These are phyloP conservation scores for Manihot esculenta DNA, from an alignment of 441 rosid genomes.

Conservation along the genomic window DNA sequence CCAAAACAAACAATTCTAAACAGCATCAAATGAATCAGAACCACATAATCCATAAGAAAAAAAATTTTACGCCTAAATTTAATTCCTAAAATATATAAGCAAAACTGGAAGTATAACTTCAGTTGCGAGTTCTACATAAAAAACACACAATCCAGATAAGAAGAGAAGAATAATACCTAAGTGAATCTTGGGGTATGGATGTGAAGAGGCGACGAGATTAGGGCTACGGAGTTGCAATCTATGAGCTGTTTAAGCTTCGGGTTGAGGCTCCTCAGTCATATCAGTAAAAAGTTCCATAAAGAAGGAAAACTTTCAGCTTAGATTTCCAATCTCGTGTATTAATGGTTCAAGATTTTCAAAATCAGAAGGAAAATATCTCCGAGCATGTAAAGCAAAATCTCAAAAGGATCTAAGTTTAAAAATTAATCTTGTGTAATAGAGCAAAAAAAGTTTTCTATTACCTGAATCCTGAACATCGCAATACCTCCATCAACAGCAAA, in stretches of 20 bases:
- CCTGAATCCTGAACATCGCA: too few species aligned
- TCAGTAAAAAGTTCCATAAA: neutral
- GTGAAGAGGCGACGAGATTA: neutral
- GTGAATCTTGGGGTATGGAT: neutral
- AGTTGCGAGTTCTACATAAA: neutral
- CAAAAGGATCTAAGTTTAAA: too few species aligned
- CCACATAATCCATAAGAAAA: neutral
- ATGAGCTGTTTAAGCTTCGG: neutral
- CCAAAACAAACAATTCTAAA: neutral
- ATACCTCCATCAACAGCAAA: too few species aligned
- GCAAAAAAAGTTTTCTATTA: too few species aligned
- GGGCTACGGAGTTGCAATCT: neutral
- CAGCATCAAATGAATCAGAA: neutral
- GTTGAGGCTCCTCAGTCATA: neutral
- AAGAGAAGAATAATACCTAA: conserved; percentile 8
- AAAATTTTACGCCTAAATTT: neutral
- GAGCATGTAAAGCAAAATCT: too few species aligned
- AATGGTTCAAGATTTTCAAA: too few species aligned
- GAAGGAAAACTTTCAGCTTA: neutral
- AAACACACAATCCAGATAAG: too few species aligned
- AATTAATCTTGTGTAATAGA: too few species aligned
- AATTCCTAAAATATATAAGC: neutral
- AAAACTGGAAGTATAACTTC: neutral
- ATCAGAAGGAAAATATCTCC: too few species aligned
- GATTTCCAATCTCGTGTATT: too few species aligned